A percentile compares a stretch with the other conserved stretches of the same genome.
Evolutionary conservation across 129 eudicot species (phyloP).

Genomic region (Escallonia herrerae): DNA sequence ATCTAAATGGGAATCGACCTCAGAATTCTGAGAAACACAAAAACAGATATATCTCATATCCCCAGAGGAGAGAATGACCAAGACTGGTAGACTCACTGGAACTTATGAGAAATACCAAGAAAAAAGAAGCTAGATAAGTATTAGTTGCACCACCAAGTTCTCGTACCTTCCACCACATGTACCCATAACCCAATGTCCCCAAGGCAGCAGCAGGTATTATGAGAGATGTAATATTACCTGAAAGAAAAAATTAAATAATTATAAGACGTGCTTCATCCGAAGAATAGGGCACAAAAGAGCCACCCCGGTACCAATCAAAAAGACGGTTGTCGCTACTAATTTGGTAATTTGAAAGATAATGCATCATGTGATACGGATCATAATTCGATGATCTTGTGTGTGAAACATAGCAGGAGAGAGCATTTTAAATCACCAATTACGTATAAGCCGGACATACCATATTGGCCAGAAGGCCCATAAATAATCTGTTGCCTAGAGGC

Average conservation of each 20-base stretch:
- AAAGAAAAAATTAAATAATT: neutral
- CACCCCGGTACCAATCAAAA: too few relatives aligned
- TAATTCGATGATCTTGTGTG: neutral
- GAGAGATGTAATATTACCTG: conserved; percentile 49
- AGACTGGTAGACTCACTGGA: too few relatives aligned
- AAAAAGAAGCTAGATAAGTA: neutral
- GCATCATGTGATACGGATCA: neutral
- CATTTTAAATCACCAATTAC: neutral
- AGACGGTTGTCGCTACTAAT: neutral
- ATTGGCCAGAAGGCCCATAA: conserved; percentile 55
- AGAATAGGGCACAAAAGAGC: conserved; percentile 3
- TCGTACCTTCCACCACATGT: conserved; percentile 97
- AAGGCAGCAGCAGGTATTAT: conserved; percentile 74
- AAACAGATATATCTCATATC: neutral
- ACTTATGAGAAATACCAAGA: too few relatives aligned
- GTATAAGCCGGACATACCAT: conserved; percentile 30
- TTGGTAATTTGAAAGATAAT: conserved; percentile 4
- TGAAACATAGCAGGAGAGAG: neutral
- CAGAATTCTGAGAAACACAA: neutral
- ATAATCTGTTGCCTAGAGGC: conserved; percentile 67
- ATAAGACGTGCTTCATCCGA: neutral
- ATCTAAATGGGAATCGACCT: neutral
- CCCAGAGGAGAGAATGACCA: too few relatives aligned
- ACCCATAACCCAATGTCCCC: conserved; percentile 85
- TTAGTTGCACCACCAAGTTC: neutral